Percentiles rank a stretch among this genome's conserved stretches.
phyloP scores from a whole-genome alignment of 202 grass and related monocot species.

The Elaeis oleifera region DNA sequence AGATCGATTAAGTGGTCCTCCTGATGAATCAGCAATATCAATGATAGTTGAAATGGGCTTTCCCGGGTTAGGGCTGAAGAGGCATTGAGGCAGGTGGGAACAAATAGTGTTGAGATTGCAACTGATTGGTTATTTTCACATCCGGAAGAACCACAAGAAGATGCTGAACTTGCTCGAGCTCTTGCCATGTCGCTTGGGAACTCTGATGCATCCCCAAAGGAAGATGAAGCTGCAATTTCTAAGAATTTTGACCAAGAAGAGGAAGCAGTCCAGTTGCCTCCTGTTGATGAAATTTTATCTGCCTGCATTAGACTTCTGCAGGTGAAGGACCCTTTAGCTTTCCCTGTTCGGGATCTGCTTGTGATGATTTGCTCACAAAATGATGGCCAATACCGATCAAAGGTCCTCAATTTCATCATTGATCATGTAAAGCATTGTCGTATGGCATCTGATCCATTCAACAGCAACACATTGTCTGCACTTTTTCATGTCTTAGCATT shows the following conservation, averaged over 20 bases:
- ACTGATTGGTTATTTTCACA: constrained; percentile 98
- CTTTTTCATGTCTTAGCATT: constrained; percentile 91
- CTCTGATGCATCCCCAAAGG: constrained; percentile 49
- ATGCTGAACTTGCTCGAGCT: constrained; percentile 96
- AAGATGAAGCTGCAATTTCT: constrained; percentile 44
- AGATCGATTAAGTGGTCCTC: constrained; percentile 61
- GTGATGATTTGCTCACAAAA: constrained; percentile 87
- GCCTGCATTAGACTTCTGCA: constrained; percentile 73
- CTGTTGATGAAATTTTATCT: constrained; percentile 81
- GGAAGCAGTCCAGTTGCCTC: constrained; percentile 64
- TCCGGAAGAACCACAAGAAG: constrained; percentile 90
- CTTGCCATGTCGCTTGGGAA: constrained; percentile 92
- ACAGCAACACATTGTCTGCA: constrained; percentile 48
- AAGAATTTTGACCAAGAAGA: constrained; percentile 64
- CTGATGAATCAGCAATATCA: constrained; percentile 85
- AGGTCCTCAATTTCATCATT: constrained; percentile 82
- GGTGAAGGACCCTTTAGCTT: constrained; percentile 72
- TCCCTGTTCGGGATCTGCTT: constrained; percentile 87
- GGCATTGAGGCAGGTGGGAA: constrained; percentile 84
- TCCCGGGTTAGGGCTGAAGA: constrained; percentile 88
- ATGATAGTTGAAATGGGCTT: constrained; percentile 97
- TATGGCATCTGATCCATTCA: constrained; percentile 33
- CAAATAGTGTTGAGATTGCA: constrained; percentile 94
- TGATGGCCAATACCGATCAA: constrained; percentile 72
- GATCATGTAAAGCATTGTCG: constrained; percentile 71